Base-by-base conservation (phyloP, 1,284 basidiomycete genomes). In the Ustilago curta region DNA sequence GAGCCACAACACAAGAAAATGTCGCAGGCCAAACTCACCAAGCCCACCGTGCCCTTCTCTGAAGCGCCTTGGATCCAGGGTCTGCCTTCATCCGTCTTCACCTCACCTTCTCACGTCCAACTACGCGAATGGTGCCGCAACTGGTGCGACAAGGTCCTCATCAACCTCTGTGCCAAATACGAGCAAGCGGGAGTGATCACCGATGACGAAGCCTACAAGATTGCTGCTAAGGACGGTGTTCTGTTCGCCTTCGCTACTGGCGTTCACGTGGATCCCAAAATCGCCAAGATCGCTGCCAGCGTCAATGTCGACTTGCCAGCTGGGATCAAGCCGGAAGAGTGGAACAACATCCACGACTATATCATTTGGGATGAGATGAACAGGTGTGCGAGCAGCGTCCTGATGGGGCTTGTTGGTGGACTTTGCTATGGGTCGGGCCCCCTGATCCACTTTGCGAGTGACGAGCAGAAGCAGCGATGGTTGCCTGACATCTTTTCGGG, bases 261-360 rank as follows among this genome's bases (percentile, higher is more conserved):
- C 2, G 72, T 75, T 11, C 57, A 56, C 14, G 68, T 75, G 8
- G 53, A 66, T n/a, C 72, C 68, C 3, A 70, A 74, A 23, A 72
- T 79, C 39, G 68, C 71, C 66, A 69, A 77, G 51, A 57, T 76
- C 42, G 76, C 76, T 8, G 35, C 65, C 29, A 50, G 37, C 7
- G 69, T 50, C 11, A 71, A 65, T 21, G 64, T 79, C 2, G n/a
- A 21, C 0, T 42, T 81, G 48, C 79, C 79, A 0, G 78, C 72
- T 3, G 76, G 64, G 4, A 74, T 81, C 60, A 60, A 60, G 42
- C 50, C 61, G 8, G 68, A 70, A 16, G 76, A 80, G 42, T 81
- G 79, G 79, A 79, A 80, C 69, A 72, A 78, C 42, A 72, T 81
- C 42, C 78, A 79, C 62, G 79, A 81, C 57, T 78, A 74, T 42